phyloP scores from a whole-genome alignment of 306 rosid genomes.

The Prunus fruticosa region DNA sequence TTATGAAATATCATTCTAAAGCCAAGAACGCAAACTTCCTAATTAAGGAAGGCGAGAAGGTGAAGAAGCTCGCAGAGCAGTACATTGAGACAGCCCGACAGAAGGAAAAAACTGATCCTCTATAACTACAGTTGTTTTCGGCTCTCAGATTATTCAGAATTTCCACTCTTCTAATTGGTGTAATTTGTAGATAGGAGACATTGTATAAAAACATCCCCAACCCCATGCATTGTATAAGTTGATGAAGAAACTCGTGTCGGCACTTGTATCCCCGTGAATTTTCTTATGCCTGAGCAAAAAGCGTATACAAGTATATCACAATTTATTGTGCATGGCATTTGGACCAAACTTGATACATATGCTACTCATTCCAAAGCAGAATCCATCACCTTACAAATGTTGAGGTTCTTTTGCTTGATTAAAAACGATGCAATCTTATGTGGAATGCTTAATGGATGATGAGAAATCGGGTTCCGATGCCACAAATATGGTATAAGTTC shows the following conservation, averaged over 20 bases:
- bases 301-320: not conserved
- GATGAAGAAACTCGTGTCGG: not conserved
- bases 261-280: not conserved
- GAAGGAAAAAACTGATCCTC: slow-evolving; percentile 43
- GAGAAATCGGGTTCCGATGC: too few species aligned
- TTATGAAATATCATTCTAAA: slow-evolving; percentile 81
- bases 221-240: slow-evolving; percentile 16
- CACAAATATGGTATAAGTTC: too few species aligned
- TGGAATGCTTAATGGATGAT: too few species aligned
- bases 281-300: not conserved
- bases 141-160: slow-evolving; percentile 9
- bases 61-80: slow-evolving; percentile 94
- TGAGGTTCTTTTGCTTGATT: too few species aligned
- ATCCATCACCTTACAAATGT: too few species aligned
- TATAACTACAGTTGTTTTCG: slow-evolving; percentile 7
- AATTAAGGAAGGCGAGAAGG: slow-evolving; percentile 96
- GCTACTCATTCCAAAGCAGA: not conserved
- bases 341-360: too few species aligned
- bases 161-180: slow-evolving; percentile 8
- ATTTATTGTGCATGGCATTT: not conserved
- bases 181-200: slow-evolving; percentile 18
- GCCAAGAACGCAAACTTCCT: slow-evolving; percentile 90
- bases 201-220: slow-evolving; percentile 3
- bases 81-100: slow-evolving; percentile 80
- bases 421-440: too few species aligned